Evolutionary conservation across 495 filamentous ascomycete species (phyloP), one percentile per base, ranked within the genome.

Genomic region (Aspergillus ostianus): DNA sequence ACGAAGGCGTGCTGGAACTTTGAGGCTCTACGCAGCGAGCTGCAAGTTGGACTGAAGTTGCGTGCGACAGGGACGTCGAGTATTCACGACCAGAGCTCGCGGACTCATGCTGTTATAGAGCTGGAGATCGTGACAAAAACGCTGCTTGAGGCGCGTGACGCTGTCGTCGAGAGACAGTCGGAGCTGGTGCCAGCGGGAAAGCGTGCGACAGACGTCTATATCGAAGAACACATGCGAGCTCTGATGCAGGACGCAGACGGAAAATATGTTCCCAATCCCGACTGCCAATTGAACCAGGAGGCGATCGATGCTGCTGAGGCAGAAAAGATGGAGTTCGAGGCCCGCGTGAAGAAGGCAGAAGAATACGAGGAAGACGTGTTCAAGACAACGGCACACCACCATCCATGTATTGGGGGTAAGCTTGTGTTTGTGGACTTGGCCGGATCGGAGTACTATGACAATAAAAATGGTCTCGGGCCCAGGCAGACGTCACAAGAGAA

Each of bases 341-440:
- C n/a, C 10, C 46, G 44, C 6, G 65, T 70, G 29, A 58, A 53
- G 30, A 29, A 56, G 10, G 69, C 67, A 18, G 65, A 67, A 45
- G 51, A 61, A 2, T 6, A 60, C 17, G 63, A 61, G 2, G 49
- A 26, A 12, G 15, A 62, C 26, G 52, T 67, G 0, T 55, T 66
- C 26, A 15, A 19, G 15, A 47, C 57, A 15, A 41, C 36, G 3
- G 36, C 36, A 12, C 51, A 20, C 9, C 2, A 0, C 4, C 60
- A 66, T 60, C 2, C 10, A 13, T 68, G 67, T 49, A 20, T 70
- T 19, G 70, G 67, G 6, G 67, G 59, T 12, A 70, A 61, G 30
- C 27, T 72, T 5, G 67, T 70, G 20, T 70, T 68, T 27, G 70
- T 72, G 2, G 70, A 72, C 27, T 47, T 68, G n/a, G 66, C 67